A percentile compares a stretch with the other conserved stretches of the same genome.
Conservation (phyloP, 257 asterid species). For the Cynanchum wilfordii region DNA sequence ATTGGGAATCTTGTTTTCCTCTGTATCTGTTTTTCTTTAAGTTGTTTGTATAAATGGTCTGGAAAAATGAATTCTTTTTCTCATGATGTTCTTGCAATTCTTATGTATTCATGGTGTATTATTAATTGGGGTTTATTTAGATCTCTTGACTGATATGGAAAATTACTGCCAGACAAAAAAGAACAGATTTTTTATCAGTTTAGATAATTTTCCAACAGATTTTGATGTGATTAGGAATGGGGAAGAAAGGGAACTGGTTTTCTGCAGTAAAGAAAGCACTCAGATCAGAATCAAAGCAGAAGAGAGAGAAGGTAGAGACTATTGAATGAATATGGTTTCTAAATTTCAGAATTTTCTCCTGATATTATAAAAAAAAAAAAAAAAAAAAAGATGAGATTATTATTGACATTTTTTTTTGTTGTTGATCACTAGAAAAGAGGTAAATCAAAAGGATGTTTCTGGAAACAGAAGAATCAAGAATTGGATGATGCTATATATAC, state of each 20-base stretch:
- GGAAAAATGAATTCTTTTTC: background rate
- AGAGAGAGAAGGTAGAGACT: slow-evolving; percentile 41
- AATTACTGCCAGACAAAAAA: background rate
- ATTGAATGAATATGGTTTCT: too few species aligned
- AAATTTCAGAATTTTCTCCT: background rate
- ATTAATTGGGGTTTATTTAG: background rate
- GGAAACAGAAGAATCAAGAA: slow-evolving; percentile 39
- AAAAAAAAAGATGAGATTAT: background rate
- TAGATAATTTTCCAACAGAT: background rate
- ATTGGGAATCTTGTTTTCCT: background rate
- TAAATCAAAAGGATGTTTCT: slow-evolving; percentile 45
- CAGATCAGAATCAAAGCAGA: slow-evolving; percentile 38
- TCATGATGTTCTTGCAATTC: background rate
- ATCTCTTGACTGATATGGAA: slow-evolving; percentile 4
- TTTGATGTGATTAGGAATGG: slow-evolving; percentile 40
- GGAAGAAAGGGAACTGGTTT: slow-evolving; percentile 57
- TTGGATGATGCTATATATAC: slow-evolving; percentile 23
- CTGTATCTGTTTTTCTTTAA: background rate
- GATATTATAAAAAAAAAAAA: background rate
- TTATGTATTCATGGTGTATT: background rate
- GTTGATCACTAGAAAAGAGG: slow-evolving; percentile 34
- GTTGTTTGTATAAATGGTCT: background rate
- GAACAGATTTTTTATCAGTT: background rate
- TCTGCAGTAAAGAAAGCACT: slow-evolving; percentile 52
- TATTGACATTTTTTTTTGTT: background rate